Evolutionary conservation across 768 basidiomycete species (phyloP).

Genomic region (Tricholomella constricta): DNA sequence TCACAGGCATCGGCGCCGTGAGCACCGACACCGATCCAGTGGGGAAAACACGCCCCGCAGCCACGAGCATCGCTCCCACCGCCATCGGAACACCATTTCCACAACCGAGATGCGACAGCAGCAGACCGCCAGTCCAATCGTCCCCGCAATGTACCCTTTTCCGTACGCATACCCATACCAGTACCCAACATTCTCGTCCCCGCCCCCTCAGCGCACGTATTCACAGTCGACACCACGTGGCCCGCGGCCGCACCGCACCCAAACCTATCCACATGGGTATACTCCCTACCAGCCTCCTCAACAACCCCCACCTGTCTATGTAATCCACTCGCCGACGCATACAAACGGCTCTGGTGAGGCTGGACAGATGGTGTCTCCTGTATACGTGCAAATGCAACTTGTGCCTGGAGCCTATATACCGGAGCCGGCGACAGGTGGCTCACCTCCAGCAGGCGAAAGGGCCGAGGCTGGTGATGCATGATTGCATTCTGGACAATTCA

Average conservation of each 20-base stretch:
- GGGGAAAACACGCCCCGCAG: constrained; percentile 2
- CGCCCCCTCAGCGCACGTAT: constrained; percentile 9
- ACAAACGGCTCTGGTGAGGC: constrained; percentile 12
- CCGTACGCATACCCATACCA: constrained; percentile 30
- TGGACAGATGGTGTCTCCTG: constrained; percentile 13
- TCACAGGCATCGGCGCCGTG: constrained; percentile 19
- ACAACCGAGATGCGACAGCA: constrained; percentile 11
- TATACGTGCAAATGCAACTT: constrained; percentile 21
- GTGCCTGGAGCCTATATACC: constrained; percentile 15
- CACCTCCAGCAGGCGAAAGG: background rate
- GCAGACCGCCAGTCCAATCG: constrained; percentile 20
- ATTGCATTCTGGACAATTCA: no score
- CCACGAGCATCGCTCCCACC: constrained; percentile 11
- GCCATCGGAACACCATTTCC: constrained; percentile 17
- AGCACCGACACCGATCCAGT: constrained; percentile 16
- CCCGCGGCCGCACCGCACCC: constrained; percentile 22
- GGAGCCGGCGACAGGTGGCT: background rate
- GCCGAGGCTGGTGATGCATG: background rate
- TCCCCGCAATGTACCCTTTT: constrained; percentile 35
- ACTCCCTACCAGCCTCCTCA: constrained; percentile 33
- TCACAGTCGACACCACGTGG: constrained; percentile 22
- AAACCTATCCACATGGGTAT: constrained; percentile 31
- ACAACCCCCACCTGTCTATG: constrained; percentile 28
- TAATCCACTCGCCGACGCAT: constrained; percentile 20
- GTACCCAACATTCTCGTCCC: constrained; percentile 22